These are phyloP conservation scores for Xylaria sp. DNA, from an alignment of 2,329 filamentous ascomycete genomes.

Conservation along the genomic window DNA sequence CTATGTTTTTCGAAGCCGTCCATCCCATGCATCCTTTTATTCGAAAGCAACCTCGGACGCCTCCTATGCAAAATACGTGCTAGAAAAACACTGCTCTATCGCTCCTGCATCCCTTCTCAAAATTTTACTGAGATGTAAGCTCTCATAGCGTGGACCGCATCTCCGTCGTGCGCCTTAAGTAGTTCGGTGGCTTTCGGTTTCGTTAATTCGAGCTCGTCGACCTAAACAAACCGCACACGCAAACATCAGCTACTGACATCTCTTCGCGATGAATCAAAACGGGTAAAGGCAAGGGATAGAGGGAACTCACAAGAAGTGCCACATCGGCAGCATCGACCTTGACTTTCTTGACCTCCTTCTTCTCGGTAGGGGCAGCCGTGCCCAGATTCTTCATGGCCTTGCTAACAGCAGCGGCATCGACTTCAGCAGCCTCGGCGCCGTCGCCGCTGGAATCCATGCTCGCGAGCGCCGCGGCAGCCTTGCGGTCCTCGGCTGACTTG, in stretches of 20 bases:
- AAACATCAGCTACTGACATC: conserved; percentile 8
- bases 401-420: conserved; percentile 76
- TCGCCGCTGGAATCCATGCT: conserved; percentile 67
- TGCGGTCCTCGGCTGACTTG: conserved; percentile 80
- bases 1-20: not conserved
- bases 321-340: conserved; percentile 82
- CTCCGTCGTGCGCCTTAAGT: conserved; percentile 76
- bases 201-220: conserved; percentile 76
- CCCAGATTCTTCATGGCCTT: conserved; percentile 76
- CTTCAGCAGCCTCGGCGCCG: conserved; percentile 58
- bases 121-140: conserved; percentile 57
- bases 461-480: conserved; percentile 78
- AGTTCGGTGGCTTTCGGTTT: conserved; percentile 80
- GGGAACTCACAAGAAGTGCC: conserved; percentile 68
- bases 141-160: conserved; percentile 73
- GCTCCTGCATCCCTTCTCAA: not conserved
- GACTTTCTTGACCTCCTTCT: conserved; percentile 67
- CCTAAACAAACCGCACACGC: conserved; percentile 52
- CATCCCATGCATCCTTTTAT: not conserved
- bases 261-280: not conserved
- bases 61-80: conserved; percentile 28
- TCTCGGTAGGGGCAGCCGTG: conserved; percentile 52
- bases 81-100: not conserved
- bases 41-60: conserved; percentile 30
- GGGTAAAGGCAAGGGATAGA: not conserved